Evolutionary conservation across 106 monocot genomes (phyloP).

Genomic region (Hemerocallis citrina): DNA sequence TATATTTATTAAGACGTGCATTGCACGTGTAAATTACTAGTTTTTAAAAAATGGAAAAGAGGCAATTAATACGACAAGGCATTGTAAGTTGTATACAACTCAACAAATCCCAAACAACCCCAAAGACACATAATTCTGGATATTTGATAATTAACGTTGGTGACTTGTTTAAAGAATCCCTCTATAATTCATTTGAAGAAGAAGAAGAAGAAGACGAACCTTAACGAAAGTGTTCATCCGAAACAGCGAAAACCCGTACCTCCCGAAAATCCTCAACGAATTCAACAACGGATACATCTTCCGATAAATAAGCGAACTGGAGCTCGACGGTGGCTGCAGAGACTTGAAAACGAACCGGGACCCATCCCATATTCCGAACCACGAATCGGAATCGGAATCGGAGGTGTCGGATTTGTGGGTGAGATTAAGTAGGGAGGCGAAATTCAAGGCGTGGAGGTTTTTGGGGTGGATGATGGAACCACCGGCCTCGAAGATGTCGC

Average conservation of each 20-base stretch:
- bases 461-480: constrained; percentile 80
- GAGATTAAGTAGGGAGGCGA: constrained; percentile 61
- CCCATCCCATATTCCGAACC: constrained; percentile 93
- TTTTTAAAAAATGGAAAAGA: too few species aligned
- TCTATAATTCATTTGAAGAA: too few species aligned
- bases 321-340: constrained; percentile 35
- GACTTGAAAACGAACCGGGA: constrained; percentile 66
- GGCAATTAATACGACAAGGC: too few species aligned
- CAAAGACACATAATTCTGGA: too few species aligned
- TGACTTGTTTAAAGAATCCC: too few species aligned
- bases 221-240: constrained; percentile 62
- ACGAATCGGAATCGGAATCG: constrained; percentile 13
- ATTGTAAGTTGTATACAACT: too few species aligned
- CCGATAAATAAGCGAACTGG: constrained; percentile 30
- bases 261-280: constrained; percentile 31
- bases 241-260: constrained; percentile 80
- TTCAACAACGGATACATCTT: constrained; percentile 40
- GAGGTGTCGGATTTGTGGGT: not conserved
- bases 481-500: constrained; percentile 88
- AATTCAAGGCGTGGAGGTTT: constrained; percentile 61
- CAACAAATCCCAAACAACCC: too few species aligned
- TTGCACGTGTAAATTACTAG: too few species aligned
- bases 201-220: constrained; percentile 25
- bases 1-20: too few species aligned
- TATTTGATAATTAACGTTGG: too few species aligned